Conservation (phyloP, 129 eudicot genomes). For the Tagetes patula region DNA sequence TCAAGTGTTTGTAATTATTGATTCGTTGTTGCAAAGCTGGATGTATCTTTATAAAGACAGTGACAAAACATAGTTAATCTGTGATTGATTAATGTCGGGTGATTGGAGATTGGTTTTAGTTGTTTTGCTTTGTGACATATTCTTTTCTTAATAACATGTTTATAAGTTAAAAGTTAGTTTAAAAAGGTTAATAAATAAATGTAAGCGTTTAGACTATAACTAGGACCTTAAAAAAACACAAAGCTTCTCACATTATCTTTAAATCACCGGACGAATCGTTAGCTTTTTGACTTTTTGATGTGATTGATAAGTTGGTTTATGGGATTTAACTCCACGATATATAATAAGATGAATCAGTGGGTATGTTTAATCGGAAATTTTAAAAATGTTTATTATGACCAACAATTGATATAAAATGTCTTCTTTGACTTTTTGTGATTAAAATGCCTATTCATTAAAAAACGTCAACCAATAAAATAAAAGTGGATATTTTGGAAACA, state of each 20-base stretch:
- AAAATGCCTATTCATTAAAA: no score
- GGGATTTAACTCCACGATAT: background rate
- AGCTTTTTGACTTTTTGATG: background rate
- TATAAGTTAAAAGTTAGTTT: no score
- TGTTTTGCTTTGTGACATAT: background rate
- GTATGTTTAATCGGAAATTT: background rate
- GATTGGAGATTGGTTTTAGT: constrained; percentile 13
- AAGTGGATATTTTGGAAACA: no score
- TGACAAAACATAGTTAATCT: constrained; percentile 16
- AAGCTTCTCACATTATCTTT: no score
- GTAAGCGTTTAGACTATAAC: no score
- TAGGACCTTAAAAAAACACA: no score
- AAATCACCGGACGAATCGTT: no score
- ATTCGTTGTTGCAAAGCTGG: constrained; percentile 40
- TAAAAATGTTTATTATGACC: background rate
- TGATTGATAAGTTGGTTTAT: background rate
- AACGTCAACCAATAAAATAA: no score
- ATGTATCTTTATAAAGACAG: constrained; percentile 37
- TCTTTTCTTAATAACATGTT: no score
- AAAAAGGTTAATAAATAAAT: no score
- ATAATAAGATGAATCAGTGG: constrained; percentile 4
- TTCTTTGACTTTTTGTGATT: no score
- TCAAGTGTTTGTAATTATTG: constrained; percentile 10
- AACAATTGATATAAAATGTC: background rate
- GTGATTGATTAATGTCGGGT: constrained; percentile 38